Evolutionary conservation across 2,329 filamentous ascomycete genomes (phyloP), one percentile per base, ranked within the genome.

Genomic region (Cercospora janseana): DNA sequence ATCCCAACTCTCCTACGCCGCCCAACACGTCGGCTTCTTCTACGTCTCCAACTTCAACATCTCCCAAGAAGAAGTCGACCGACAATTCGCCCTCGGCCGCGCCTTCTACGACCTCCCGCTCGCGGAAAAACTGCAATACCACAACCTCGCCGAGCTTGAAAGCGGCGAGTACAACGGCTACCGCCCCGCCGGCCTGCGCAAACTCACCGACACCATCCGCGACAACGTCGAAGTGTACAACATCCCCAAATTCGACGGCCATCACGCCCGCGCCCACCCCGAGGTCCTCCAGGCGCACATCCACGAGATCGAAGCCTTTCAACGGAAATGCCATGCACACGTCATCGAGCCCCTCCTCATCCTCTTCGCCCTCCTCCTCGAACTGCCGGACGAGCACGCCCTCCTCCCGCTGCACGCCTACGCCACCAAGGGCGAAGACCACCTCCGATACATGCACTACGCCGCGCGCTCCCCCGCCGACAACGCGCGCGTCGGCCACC

Each of bases 21-120:
- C 56, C 9, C 55, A 58, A 38, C 61, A 71, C 56, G 64, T 71
- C 57, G 78, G 80, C 0, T 80, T 84, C 69, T 85, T 84, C 69
- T 83, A 83, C 54, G 75, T 84, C n/a, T 77, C 76, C 52, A 81
- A 83, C 65, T 82, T 79, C 54, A 80, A 80, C 26, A 72, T 84
- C 16, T 69, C 68, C 1, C 78, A 82, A 60, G 78, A 81, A 41
- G 71, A 81, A 61, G 74, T 84, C 2, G 75, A 83, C 56, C 70
- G 72, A 6, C 80, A 84, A 55, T 83, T 83, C 55, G 78, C 80
- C 7, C 72, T 84, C 1, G 80, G 76, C 0, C 77, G 79, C 44
- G 70, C 77, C 23, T 76, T 84, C 55, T 83, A 82, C 59, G 63
- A 75, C 6, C 68, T 83, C 0, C 72, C 79, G 0, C 67, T 73